These are phyloP conservation scores for Pseudoneurospora amorphoporcata DNA, from an alignment of 495 filamentous ascomycete genomes.

Conservation along the genomic window DNA sequence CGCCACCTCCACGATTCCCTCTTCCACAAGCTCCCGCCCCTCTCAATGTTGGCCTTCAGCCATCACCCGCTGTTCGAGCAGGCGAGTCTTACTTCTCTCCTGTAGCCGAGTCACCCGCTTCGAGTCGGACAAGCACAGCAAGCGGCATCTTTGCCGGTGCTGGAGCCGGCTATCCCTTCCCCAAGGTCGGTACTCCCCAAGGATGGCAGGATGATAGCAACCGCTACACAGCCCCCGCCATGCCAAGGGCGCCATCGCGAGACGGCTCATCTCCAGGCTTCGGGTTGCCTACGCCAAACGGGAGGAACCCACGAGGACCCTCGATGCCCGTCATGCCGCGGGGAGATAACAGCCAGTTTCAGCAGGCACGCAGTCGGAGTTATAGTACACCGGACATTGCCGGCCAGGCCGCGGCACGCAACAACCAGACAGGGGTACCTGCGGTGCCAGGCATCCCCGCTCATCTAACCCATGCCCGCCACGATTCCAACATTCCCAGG, in stretches of 20 bases:
- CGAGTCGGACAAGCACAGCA: slow-evolving; percentile 62
- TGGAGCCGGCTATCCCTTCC: slow-evolving; percentile 58
- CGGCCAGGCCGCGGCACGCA: slow-evolving; percentile 29
- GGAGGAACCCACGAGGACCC: slow-evolving; percentile 61
- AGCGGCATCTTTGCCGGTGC: slow-evolving; percentile 49
- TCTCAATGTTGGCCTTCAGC: slow-evolving; percentile 46
- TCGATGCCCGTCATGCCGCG: slow-evolving; percentile 70
- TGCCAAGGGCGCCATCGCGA: slow-evolving; percentile 66
- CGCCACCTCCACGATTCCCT: slow-evolving; percentile 59
- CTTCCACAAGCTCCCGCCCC: slow-evolving; percentile 46
- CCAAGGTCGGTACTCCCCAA: slow-evolving; percentile 57
- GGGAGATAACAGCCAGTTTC: slow-evolving; percentile 39
- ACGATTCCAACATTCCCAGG: slow-evolving; percentile 42
- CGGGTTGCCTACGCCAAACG: slow-evolving; percentile 39
- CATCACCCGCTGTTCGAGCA: slow-evolving; percentile 37
- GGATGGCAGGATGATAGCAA: slow-evolving; percentile 59
- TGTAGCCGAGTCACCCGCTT: slow-evolving; percentile 68
- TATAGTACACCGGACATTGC: slow-evolving; percentile 56
- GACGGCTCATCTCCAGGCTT: slow-evolving; percentile 59
- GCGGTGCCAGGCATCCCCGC: slow-evolving; percentile 48
- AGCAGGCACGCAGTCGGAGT: slow-evolving; percentile 48
- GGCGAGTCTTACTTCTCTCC: slow-evolving; percentile 89
- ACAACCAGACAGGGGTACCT: slow-evolving; percentile 29
- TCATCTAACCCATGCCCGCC: slow-evolving; percentile 38
- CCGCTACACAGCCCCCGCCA: slow-evolving; percentile 78